Conservation (phyloP, 2,329 filamentous ascomycete genomes). For the Fusarium phyllophilum region DNA sequence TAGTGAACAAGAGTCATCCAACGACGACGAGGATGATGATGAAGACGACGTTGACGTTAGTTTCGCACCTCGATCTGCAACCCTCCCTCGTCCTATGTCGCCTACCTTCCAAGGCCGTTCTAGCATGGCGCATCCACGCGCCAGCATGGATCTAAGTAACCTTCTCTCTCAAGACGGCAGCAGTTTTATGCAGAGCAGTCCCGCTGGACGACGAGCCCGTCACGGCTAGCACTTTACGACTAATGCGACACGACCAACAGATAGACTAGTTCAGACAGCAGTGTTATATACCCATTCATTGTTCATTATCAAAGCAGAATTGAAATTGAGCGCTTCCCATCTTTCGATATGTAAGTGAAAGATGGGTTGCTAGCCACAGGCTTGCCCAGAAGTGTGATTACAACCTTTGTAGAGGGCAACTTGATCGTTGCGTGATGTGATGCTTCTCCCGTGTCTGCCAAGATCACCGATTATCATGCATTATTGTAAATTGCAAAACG, state of each 20-base stretch:
- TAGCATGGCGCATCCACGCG: constrained; percentile 47
- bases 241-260: constrained; percentile 21
- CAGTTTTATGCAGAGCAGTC: constrained; percentile 66
- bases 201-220: constrained; percentile 55
- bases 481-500: constrained; percentile 24
- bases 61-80: constrained; percentile 52
- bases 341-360: constrained; percentile 1
- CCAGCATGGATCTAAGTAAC: constrained; percentile 67
- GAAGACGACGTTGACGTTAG: constrained; percentile 49
- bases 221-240: constrained; percentile 36
- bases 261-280: constrained; percentile 23
- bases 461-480: constrained; percentile 25
- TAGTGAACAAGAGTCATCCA: constrained; percentile 56
- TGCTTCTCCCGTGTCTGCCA: constrained; percentile 20
- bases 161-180: constrained; percentile 67
- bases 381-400: constrained; percentile 32
- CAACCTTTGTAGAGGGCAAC: constrained; percentile 35
- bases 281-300: constrained; percentile 40
- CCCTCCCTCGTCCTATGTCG: constrained; percentile 49
- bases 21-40: constrained; percentile 46
- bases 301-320: constrained; percentile 29
- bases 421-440: constrained; percentile 24
- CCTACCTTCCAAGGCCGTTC: constrained; percentile 50
- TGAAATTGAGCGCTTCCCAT: constrained; percentile 26
- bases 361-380: constrained; percentile 15